A percentile compares a stretch with the other conserved stretches of the same genome.
These are phyloP conservation scores for Jamesozyma lodderae DNA, from an alignment of 805 yeast genomes.

Conservation along the genomic window DNA sequence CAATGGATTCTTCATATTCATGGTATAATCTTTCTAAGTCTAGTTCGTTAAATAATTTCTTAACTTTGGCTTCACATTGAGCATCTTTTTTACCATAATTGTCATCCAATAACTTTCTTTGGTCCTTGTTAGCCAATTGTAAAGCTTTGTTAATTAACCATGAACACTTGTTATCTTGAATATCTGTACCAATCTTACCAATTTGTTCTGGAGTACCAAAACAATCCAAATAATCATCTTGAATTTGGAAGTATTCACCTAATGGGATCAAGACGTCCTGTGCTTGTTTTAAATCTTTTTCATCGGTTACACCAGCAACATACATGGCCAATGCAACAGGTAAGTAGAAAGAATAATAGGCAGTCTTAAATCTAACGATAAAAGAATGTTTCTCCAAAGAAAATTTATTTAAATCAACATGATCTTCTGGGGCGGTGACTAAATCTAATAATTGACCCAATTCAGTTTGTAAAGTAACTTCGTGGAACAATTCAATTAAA, in stretches of 20 bases:
- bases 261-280: constrained; percentile 80
- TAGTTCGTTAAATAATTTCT: constrained; percentile 59
- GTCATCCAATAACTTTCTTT: constrained; percentile 70
- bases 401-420: constrained; percentile 80
- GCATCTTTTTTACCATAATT: constrained; percentile 85
- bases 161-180: constrained; percentile 95
- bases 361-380: constrained; percentile 94
- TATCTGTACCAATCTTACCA: constrained; percentile 98
- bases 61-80: constrained; percentile 52
- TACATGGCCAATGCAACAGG: constrained; percentile 97
- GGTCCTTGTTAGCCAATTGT: constrained; percentile 60
- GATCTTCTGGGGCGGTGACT: constrained; percentile 95
- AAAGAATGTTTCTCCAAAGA: constrained; percentile 85
- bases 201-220: constrained; percentile 96
- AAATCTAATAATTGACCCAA: constrained; percentile 92
- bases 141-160: constrained; percentile 96
- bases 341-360: constrained; percentile 91
- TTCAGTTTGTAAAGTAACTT: constrained; percentile 95
- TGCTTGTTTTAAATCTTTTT: constrained; percentile 77
- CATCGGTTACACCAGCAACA: constrained; percentile 70
- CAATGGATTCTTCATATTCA: constrained; percentile 75
- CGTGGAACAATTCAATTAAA: constrained; percentile 88
- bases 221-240: constrained; percentile 94
- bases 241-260: constrained; percentile 98
- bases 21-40: constrained; percentile 61